Base-by-base conservation (phyloP, 495 filamentous ascomycete species). In the Xylaria nigripes region DNA sequence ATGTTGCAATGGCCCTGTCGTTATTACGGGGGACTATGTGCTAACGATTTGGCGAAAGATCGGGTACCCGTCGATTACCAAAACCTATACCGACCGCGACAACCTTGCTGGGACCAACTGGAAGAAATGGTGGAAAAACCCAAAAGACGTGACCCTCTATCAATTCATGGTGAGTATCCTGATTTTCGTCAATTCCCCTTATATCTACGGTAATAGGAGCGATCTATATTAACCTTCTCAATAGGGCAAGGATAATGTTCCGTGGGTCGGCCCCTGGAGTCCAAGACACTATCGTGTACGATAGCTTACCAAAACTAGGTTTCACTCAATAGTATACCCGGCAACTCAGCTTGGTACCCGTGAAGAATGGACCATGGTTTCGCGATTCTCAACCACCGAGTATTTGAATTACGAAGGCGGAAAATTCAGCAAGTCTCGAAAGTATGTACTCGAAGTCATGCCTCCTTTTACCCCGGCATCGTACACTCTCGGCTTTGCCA, bases 331-430 rank as follows among this genome's bases (percentile, higher is more conserved):
- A 61, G 90, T 96, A 64, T 98, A 94, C 73, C 93, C 93, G 6
- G 89, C 80, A 32, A 86, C 81, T 30, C 86, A 96, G 65, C 74
- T 97, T 18, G 93, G 91, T 42, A 90, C 92, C 1, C 70, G 77
- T 40, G 83, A 94, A 55, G 80, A 81, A 48, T 98, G 93, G 93
- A 97, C 92, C 34, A 89, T 84, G 81, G 77, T 96, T 46, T 85
- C 93, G 68, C 86, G 89, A 58, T 72, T 98, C 30, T 90, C 85
- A 29, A 91, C 91, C 0, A 93, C 91, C 0, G 93, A 98, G 63
- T 98, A 97, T 64, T 76, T 97, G 48, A 95, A 95, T 70, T 98
- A 98, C 65, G 93, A 96, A 71, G 83, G 82, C 55, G 89, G 89
- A 45, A 98, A 98, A 64, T 98, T 98, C 75, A 92, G 87, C 62